Percentiles rank a stretch among this genome's conserved stretches.
phyloP scores from a whole-genome alignment of 1,139 yeast genomes.

The Taphrina wiesneri region DNA sequence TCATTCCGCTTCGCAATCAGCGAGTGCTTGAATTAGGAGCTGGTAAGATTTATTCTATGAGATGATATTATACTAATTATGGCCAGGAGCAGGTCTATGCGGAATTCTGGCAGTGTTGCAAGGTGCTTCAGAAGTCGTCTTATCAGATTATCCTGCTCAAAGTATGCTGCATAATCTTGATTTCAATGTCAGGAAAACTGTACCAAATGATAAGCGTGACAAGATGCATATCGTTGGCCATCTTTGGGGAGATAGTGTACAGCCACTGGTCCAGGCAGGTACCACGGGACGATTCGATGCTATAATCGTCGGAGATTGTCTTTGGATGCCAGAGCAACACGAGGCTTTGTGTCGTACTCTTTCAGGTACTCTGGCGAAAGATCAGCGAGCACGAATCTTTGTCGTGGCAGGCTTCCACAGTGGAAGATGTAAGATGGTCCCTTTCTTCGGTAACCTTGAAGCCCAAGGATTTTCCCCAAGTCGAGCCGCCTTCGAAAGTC shows the following conservation, averaged over 20 bases:
- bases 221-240: slow-evolving; percentile 10
- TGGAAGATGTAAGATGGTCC: slow-evolving; percentile 13
- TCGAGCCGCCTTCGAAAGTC: not conserved
- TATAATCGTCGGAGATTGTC: slow-evolving; percentile 23
- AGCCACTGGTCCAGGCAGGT: not conserved
- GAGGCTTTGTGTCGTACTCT: slow-evolving; percentile 4
- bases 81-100: slow-evolving; percentile 20
- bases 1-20: not conserved
- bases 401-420: slow-evolving; percentile 27
- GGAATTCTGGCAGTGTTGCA: slow-evolving; percentile 15
- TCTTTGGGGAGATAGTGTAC: slow-evolving; percentile 17
- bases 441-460: not conserved
- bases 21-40: slow-evolving; percentile 27
- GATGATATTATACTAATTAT: not conserved
- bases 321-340: slow-evolving; percentile 31
- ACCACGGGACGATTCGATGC: not conserved
- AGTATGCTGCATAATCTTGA: slow-evolving; percentile 1
- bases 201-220: not conserved
- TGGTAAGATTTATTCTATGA: not conserved
- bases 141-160: slow-evolving; percentile 23
- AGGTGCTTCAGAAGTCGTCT: slow-evolving; percentile 14
- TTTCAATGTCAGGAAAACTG: not conserved
- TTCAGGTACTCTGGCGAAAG: not conserved
- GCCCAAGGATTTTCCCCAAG: not conserved
- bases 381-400: not conserved